Base-by-base conservation (phyloP, 306 rosid species). In the Cicer chorassanicum region DNA sequence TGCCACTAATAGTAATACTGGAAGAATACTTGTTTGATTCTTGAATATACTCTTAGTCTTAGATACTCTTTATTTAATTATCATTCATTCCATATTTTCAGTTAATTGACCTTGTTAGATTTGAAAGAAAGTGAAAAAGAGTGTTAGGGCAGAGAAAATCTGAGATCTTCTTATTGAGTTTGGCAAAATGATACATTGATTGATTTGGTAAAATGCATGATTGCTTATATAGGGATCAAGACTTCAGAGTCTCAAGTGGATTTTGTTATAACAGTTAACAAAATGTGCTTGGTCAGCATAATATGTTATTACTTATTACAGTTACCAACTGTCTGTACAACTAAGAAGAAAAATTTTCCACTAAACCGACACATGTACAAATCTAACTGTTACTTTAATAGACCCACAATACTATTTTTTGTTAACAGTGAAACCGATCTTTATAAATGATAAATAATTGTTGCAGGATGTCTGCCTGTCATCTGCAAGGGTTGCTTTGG, bases 391-490 rank as follows among this genome's bases (percentile, higher is more conserved):
- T 45, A 46, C 18, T 65, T 9, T 43, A 44, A 24, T 67, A 66
- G 36, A 13, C 70, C 21, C 64, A 2, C 57, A 39, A 46, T 48
- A 7, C 43, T 29, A 29, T 42, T 19, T 10, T 53, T 19, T 68
- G 60, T 44, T 49, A 39, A 53, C 49, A 44, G 64, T 60, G 64
- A 71, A 60, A n/a, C 49, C 66, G 43, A 63, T 72, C 76, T 73
- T 76, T 62, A 66, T 73, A 77, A 48, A 42, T 64, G 72, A 68
- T 66, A 45, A 56, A 53, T 65, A 42, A 56, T 15, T 75, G 79
- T 34, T 87, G 72, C 88, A 94, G 97, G 97, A 87, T 81, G 88
- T 90, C 74, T 94, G 98, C 78, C 68, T 90, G 84, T 94, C 98
- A 74, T 89, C 98, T 78, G 80, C 92, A 43, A 86, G 90, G 86